Evolutionary conservation across 768 basidiomycete genomes (phyloP), one percentile per base, ranked within the genome.

Genomic region (Porphyrellus cyaneotinctus): DNA sequence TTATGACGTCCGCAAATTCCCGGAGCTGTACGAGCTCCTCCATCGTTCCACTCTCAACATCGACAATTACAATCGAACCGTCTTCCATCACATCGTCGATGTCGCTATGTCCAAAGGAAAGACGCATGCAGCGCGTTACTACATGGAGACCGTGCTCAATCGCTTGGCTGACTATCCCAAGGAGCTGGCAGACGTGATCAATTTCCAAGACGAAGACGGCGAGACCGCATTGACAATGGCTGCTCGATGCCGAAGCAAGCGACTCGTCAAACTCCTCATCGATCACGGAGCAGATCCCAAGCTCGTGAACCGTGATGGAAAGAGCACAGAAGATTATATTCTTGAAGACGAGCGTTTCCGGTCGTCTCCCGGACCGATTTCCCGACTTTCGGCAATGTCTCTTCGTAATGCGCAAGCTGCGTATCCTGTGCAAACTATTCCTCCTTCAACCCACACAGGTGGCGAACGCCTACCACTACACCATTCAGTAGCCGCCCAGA

Each of bases 11-110:
- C 90, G 97, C 59, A 99, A 99, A 70, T 99, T 99, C 63, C 92
- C 94, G 2, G 95, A 98, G 69, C 76, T 99, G 17, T 97, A 97
- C 72, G 95, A 98, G 67, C 81, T 99, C 14, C 72, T 99, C 32
- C 97, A 98, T 64, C 88, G 93, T n/a, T 95, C 95, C 17, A 97
- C 95, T 0, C 87, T 98, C 63, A 97, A 99, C 68, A 98, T 99
- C 72, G 97, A 99, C 76, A 90, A 94, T 68, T 87, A 85, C 65
- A 97, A 98, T 66, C 88, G 95, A 13, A 98, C 95, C 30, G 88
- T 98, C 12, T 98, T 99, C 65, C 97, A 99, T 68, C 95, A 99
- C 66, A 89, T 97, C 54, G 90, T 97, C 35, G 95, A 99, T 62
- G 85, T 99, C 17, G 97, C 97, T 14, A 88, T 98, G 83, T 85